phyloP scores from a whole-genome alignment of 1,284 basidiomycete genomes.

The Leccinum ponderosum region DNA sequence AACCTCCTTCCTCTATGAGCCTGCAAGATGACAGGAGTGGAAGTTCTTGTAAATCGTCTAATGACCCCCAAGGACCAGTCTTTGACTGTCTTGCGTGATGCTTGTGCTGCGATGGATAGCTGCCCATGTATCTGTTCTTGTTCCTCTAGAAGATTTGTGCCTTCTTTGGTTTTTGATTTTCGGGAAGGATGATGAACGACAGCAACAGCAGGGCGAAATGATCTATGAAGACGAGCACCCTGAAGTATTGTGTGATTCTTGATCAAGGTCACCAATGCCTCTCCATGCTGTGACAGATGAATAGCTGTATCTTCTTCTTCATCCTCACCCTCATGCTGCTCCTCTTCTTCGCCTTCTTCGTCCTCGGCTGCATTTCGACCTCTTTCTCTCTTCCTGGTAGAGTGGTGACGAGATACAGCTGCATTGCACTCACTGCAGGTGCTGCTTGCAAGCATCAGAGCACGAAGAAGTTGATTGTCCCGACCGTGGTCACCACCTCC shows the following conservation, averaged over 20 bases:
- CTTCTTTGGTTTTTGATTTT: background rate
- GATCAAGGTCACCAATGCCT: slow-evolving; percentile 2
- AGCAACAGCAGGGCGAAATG: background rate
- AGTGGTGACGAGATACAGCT: too few species aligned
- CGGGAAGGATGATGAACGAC: background rate
- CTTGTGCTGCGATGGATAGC: background rate
- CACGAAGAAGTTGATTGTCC: background rate
- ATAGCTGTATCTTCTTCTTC: background rate
- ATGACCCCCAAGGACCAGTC: background rate
- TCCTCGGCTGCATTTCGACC: too few species aligned
- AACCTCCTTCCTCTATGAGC: background rate
- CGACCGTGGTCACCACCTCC: background rate
- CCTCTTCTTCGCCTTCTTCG: too few species aligned
- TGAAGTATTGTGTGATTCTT: slow-evolving; percentile 4
- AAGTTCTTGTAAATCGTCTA: background rate
- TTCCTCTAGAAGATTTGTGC: background rate
- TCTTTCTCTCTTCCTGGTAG: too few species aligned
- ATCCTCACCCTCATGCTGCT: too few species aligned
- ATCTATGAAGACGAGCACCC: background rate
- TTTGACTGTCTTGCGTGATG: background rate
- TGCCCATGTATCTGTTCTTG: background rate
- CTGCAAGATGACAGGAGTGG: background rate
- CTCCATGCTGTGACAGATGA: background rate
- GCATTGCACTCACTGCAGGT: background rate
- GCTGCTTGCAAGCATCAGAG: background rate